phyloP scores from a whole-genome alignment of 106 monocot genomes.

The Allium sativum region DNA sequence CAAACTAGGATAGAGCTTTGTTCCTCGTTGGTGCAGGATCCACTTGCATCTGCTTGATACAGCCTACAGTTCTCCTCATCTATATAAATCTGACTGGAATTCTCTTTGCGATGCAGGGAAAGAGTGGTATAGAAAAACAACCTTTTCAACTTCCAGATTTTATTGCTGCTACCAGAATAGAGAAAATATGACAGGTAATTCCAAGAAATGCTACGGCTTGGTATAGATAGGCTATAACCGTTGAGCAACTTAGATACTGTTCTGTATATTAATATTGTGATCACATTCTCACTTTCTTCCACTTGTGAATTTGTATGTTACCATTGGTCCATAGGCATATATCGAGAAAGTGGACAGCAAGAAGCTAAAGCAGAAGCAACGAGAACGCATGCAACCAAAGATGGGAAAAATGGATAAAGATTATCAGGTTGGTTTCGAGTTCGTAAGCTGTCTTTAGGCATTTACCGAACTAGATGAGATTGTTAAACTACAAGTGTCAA shows the following conservation, averaged over 20 bases:
- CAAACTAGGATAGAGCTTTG: too few relatives aligned
- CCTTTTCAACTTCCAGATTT: slow-evolving; percentile 99
- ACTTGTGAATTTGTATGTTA: not conserved
- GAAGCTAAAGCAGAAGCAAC: slow-evolving; percentile 95
- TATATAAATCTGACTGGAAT: slow-evolving; percentile 4
- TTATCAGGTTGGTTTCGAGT: slow-evolving; percentile 61
- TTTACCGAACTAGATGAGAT: too few relatives aligned
- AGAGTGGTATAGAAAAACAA: slow-evolving; percentile 95
- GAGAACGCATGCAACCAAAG: slow-evolving; percentile 98
- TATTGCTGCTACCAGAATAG: slow-evolving; percentile 99
- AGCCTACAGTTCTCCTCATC: not conserved
- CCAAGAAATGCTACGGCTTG: too few relatives aligned
- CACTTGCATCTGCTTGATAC: too few relatives aligned
- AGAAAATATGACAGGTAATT: slow-evolving; percentile 93
- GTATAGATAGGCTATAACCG: too few relatives aligned
- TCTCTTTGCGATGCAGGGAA: slow-evolving; percentile 60
- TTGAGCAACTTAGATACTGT: not conserved
- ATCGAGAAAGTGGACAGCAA: slow-evolving; percentile 99
- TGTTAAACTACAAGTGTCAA: too few relatives aligned
- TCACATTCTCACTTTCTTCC: not conserved
- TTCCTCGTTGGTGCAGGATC: too few relatives aligned
- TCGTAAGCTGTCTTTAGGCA: not conserved
- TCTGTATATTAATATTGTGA: not conserved
- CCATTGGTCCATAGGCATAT: slow-evolving; percentile 54
- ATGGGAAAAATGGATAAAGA: slow-evolving; percentile 99